Evolutionary conservation across 805 yeast genomes (phyloP), one percentile per base, ranked within the genome.

Genomic region (Candida awuae): DNA sequence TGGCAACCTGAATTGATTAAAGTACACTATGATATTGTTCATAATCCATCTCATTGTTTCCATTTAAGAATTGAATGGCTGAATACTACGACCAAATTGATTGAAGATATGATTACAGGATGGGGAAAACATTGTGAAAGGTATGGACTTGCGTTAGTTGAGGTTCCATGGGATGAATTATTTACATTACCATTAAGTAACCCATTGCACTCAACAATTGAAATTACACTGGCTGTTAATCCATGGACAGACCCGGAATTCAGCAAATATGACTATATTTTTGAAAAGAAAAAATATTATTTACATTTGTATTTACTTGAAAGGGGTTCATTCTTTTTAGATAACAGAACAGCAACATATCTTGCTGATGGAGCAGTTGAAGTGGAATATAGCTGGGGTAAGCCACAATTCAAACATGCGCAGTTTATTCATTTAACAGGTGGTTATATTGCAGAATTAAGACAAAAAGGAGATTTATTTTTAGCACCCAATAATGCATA

Each of bases 11-110:
- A 92, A 49, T 59, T 78, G 3, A 67, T 87, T 32, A 76, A 77
- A 6, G 86, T 92, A 1, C 97, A 90, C 59, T 84, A 85, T 53
- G 99, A 92, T 55, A 71, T 80, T 32, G 88, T 88, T 3, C 96
- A 87, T 56, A 90, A 88, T 54, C 96, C 97, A 0, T 90, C 84
- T 48, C 95, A 88, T 52, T 88, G 97, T 54, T 92, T 80, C 63
- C 97, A 90, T 53, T 71, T 92, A 23, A 67, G 95, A 34, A 58
- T 90, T 12, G 97, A 92, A 55, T 92, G 99, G 99, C 63, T 90
- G 23, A 85, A 83, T 44, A 78, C 95, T 0, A 86, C 97, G 0
- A 82, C 94, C 2, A 84, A 83, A 54, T 63, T 84, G 23, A 76
- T 85, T 35, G 96, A 87, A 42, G 94, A 87, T 47, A 66, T 83